Evolutionary conservation across 345 rosid genomes (phyloP).

Genomic region (Brassica carinata): DNA sequence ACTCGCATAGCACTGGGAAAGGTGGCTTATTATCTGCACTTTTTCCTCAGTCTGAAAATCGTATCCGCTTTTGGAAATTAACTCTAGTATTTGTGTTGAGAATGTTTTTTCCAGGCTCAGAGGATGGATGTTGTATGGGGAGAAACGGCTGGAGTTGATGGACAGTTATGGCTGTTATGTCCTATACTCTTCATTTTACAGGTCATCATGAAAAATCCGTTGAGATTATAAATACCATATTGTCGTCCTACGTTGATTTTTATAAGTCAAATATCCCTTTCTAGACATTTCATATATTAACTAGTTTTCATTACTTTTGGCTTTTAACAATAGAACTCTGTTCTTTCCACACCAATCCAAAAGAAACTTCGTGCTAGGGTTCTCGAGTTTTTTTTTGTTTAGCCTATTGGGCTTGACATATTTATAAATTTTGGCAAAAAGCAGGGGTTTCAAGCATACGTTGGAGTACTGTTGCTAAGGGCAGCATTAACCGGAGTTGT

Average conservation of each 20-base stretch:
- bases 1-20: conserved; percentile 98
- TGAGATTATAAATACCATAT: no score
- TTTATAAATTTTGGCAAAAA: conserved; percentile 24
- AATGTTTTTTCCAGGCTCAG: conserved; percentile 64
- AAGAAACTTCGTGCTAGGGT: neutral
- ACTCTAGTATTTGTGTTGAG: neutral
- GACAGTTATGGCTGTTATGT: conserved; percentile 92
- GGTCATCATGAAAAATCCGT: conserved; percentile 34
- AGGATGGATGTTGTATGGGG: conserved; percentile 99
- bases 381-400: neutral
- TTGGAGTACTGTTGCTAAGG: conserved; percentile 79
- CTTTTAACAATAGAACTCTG: neutral
- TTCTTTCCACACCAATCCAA: neutral
- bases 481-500: conserved; percentile 73
- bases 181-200: conserved; percentile 92
- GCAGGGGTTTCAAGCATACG: conserved; percentile 94
- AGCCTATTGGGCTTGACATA: neutral
- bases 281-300: neutral
- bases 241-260: no score
- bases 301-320: neutral
- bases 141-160: conserved; percentile 97
- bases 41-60: neutral
- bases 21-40: conserved; percentile 45
- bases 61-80: neutral
- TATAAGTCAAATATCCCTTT: neutral